Base-by-base conservation (phyloP, 139 green algal genomes). In the Haematococcus lacustris region DNA sequence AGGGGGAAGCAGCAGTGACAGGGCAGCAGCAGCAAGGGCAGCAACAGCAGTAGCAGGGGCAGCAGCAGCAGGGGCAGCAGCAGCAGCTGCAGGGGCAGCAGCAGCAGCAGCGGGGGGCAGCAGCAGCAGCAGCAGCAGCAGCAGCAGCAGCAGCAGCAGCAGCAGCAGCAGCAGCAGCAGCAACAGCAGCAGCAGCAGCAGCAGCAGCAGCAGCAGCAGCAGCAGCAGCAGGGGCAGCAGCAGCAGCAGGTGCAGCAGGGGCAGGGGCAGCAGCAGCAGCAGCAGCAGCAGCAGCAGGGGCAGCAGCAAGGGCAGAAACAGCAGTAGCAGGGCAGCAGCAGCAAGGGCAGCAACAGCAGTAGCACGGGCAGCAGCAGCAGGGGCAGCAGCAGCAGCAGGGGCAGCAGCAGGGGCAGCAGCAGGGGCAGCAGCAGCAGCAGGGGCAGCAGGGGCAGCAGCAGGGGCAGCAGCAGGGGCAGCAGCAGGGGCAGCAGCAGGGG, bases 111-210 rank as follows among this genome's bases (percentile, higher is more conserved):
- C n/a, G n/a, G n/a, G n/a, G n/a, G n/a, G n/a, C n/a, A n/a, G n/a
- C n/a, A n/a, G n/a, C n/a, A 33, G n/a, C 38, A 26, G 23, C 66
- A 35, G 35, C 62, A 50, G 68, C 38, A 51, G 37, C 51, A 41
- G 33, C 78, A 68, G 60, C 65, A 39, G 50, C 66, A 73, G 73
- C 60, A 70, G 51, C 47, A 68, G 67, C 38, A 68, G 17, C 53
- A 63, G 9, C 53, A 25, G 21, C 47, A 57, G 21, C 47, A 57
- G 47, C 17, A n/a, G 13, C 26, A 17, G 59, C 41, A 43, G 53
- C 66, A 64, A 68, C 67, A 32, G 37, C 40, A 34, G 40, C 68
- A 59, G 67, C 72, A 51, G 53, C 74, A 37, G 51, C 41, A 66
- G 28, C 50, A 40, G 40, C 60, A 73, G 62, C 53, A 51, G 40